Conservation (phyloP, 2,329 filamentous ascomycete species). For the Penicillium sp. region DNA sequence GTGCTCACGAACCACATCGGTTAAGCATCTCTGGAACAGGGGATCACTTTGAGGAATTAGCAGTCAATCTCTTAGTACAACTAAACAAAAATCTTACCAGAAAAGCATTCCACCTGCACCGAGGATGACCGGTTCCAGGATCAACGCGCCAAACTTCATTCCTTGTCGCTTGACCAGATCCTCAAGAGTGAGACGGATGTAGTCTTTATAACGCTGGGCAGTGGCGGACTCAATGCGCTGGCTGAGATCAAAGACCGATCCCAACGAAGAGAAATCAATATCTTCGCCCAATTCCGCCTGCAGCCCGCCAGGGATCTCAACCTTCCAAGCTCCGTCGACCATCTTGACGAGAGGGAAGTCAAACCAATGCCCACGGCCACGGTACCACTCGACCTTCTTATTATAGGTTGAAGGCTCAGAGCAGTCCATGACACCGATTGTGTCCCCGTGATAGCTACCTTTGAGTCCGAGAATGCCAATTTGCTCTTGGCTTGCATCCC, state of each 20-base stretch:
- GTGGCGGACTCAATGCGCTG: slow-evolving; percentile 48
- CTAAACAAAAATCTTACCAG: slow-evolving; percentile 54
- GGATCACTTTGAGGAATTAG: slow-evolving; percentile 61
- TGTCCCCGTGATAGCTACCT: slow-evolving; percentile 83
- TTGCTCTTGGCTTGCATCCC: slow-evolving; percentile 56
- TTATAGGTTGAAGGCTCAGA: slow-evolving; percentile 76
- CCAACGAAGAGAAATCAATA: slow-evolving; percentile 50
- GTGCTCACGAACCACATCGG: slow-evolving; percentile 63
- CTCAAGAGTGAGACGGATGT: slow-evolving; percentile 58
- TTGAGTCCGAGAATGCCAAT: slow-evolving; percentile 72
- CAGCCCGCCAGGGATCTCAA: slow-evolving; percentile 57
- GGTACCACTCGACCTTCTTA: slow-evolving; percentile 82
- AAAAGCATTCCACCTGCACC: slow-evolving; percentile 83
- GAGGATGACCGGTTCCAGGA: slow-evolving; percentile 77
- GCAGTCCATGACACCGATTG: slow-evolving; percentile 84
- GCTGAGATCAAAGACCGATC: slow-evolving; percentile 61
- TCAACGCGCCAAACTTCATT: slow-evolving; percentile 70
- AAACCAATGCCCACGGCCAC: slow-evolving; percentile 76
- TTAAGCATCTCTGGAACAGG: slow-evolving; percentile 72
- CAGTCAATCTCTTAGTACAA: neutral
- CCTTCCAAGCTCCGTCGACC: slow-evolving; percentile 63
- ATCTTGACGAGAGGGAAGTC: slow-evolving; percentile 73
- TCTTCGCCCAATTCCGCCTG: slow-evolving; percentile 47
- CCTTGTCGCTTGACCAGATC: slow-evolving; percentile 55
- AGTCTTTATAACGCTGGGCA: slow-evolving; percentile 56